A percentile compares a stretch with the other conserved stretches of the same genome.
These are phyloP conservation scores for Chytriomyces confervae DNA, from an alignment of 192 early-diverging fungal species.

Conservation along the genomic window DNA sequence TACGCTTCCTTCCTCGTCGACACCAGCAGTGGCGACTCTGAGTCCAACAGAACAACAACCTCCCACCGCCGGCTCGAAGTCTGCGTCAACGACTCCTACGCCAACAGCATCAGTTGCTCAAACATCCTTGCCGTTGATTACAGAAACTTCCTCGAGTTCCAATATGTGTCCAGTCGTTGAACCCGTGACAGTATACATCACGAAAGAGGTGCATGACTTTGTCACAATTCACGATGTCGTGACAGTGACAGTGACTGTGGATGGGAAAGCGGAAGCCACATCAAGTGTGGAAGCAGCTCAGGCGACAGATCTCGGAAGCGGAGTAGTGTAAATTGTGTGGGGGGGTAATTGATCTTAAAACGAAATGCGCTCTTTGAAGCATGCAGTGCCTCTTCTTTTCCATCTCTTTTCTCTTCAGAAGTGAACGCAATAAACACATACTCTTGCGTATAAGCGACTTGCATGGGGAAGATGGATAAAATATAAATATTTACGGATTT, in stretches of 20 bases:
- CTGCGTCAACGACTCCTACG: background rate
- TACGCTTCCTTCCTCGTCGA: background rate
- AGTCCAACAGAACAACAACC: background rate
- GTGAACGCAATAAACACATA: background rate
- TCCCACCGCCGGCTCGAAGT: background rate
- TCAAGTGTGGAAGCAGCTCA: background rate
- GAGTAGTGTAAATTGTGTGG: too few relatives aligned
- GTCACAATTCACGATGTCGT: background rate
- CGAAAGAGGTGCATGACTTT: background rate
- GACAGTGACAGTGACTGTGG: constrained; percentile 7
- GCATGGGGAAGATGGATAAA: background rate
- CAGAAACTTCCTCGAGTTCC: background rate
- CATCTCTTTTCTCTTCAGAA: background rate
- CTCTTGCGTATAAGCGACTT: background rate
- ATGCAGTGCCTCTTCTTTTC: background rate
- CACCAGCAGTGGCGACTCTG: background rate
- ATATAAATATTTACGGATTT: background rate
- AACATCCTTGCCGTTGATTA: background rate
- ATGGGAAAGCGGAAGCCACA: background rate
- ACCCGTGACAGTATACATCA: background rate
- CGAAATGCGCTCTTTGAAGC: background rate
- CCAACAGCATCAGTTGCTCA: too few relatives aligned
- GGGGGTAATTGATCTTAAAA: too few relatives aligned
- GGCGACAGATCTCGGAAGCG: background rate
- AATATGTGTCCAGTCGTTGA: background rate